phyloP scores from a whole-genome alignment of 495 filamentous ascomycete species.

The Pyronema domesticum region DNA sequence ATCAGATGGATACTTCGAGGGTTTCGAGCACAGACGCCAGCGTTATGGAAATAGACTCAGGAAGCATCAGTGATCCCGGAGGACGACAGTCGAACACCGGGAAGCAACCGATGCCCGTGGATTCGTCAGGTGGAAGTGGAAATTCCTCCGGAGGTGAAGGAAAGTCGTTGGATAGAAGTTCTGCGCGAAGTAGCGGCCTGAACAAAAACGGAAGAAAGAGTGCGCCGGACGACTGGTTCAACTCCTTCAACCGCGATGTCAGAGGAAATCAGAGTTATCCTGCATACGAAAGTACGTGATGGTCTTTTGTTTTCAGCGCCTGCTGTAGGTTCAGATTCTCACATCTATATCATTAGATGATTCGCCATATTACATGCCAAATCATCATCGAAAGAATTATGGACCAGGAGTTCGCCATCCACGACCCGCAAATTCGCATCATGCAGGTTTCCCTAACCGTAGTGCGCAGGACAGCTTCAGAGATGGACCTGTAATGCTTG shows the following conservation, averaged over 20 bases:
- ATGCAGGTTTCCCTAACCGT: not conserved
- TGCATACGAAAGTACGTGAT: slow-evolving; percentile 19
- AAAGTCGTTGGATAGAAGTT: not conserved
- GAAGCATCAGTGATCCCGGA: not conserved
- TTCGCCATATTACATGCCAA: slow-evolving; percentile 22
- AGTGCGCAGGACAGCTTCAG: not conserved
- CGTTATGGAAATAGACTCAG: not conserved
- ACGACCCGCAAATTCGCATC: not conserved
- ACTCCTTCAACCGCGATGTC: slow-evolving; percentile 19
- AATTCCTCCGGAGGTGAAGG: slow-evolving; percentile 2
- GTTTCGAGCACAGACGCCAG: not conserved
- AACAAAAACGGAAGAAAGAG: slow-evolving; percentile 8
- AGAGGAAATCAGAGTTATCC: slow-evolving; percentile 19
- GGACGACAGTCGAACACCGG: not conserved
- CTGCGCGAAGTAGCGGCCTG: slow-evolving; percentile 2
- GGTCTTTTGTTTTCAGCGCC: not conserved
- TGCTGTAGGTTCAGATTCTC: not conserved
- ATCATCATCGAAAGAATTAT: slow-evolving; percentile 5
- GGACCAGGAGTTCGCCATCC: not conserved
- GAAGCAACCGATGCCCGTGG: not conserved
- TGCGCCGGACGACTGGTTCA: slow-evolving; percentile 24
- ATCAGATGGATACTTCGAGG: not conserved
- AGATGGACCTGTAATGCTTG: slow-evolving; percentile 7
- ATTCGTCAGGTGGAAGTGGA: slow-evolving; percentile 5
- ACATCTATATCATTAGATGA: slow-evolving; percentile 16